Conservation (phyloP, 257 asterid genomes). For the Ajuga chamaepitys region DNA sequence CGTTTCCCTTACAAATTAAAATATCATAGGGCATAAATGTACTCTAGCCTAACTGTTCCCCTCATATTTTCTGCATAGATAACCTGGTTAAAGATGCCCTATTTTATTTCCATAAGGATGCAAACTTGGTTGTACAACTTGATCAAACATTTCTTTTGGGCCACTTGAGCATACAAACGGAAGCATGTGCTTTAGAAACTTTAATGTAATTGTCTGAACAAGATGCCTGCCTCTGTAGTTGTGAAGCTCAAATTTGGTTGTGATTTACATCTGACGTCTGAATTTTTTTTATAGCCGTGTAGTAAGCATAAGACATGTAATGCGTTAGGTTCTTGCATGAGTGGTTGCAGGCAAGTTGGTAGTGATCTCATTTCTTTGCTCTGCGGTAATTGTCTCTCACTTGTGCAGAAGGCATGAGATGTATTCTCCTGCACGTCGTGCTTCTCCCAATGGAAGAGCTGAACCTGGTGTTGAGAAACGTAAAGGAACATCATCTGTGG, state of each 20-base stretch:
- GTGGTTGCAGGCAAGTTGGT: not conserved
- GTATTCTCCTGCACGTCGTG: conserved; percentile 41
- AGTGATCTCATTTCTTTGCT: not conserved
- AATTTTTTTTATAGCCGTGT: not conserved
- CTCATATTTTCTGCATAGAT: not conserved
- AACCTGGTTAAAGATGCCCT: not conserved
- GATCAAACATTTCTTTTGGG: not conserved
- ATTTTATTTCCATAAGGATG: not conserved
- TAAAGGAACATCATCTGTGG: conserved; percentile 30
- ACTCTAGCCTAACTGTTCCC: not conserved
- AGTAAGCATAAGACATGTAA: not conserved
- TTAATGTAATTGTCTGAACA: not conserved
- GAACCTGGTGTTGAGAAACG: conserved; percentile 22
- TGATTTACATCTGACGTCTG: conserved; percentile 2
- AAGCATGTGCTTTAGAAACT: not conserved
- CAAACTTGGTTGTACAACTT: not conserved
- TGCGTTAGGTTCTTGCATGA: conserved; percentile 2
- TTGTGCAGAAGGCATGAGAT: conserved; percentile 40
- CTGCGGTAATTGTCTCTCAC: not conserved
- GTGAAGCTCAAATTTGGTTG: conserved; percentile 1
- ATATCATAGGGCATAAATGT: not conserved
- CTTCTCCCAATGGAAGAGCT: conserved; percentile 34
- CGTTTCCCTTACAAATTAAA: no score
- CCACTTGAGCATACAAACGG: not conserved
- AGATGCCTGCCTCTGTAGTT: conserved; percentile 5